A percentile compares a stretch with the other conserved stretches of the same genome.
Evolutionary conservation across 2,329 filamentous ascomycete genomes (phyloP).

Genomic region (Clathrospora elynae): DNA sequence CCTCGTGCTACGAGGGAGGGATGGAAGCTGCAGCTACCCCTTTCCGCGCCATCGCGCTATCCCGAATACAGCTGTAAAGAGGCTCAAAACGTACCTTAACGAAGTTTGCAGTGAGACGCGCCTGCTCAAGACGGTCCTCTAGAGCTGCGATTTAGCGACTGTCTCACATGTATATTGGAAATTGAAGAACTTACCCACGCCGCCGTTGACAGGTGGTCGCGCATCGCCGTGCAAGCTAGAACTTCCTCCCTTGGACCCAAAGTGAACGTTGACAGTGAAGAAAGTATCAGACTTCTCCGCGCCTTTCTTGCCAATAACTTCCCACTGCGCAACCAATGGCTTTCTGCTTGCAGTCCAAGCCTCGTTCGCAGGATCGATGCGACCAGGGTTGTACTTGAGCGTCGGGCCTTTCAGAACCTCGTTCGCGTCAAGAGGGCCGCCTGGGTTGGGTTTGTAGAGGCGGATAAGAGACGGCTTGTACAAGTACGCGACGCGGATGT

Average conservation of each 20-base stretch:
- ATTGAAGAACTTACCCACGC: conserved; percentile 47
- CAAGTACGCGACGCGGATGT: conserved; percentile 73
- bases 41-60: conserved; percentile 16
- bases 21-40: conserved; percentile 20
- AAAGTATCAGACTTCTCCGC: conserved; percentile 52
- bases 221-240: conserved; percentile 68
- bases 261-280: conserved; percentile 75
- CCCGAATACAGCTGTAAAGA: conserved; percentile 3
- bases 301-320: conserved; percentile 59
- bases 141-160: conserved; percentile 5
- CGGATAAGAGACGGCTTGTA: conserved; percentile 66
- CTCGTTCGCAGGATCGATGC: conserved; percentile 65
- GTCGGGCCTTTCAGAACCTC: conserved; percentile 62
- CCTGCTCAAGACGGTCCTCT: conserved; percentile 61
- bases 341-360: conserved; percentile 69
- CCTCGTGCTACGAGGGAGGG: conserved; percentile 14
- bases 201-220: conserved; percentile 69
- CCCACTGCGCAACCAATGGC: conserved; percentile 70
- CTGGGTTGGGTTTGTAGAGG: conserved; percentile 64
- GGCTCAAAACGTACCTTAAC: conserved; percentile 35
- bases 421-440: conserved; percentile 60
- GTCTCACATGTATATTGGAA: background rate
- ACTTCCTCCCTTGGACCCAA: conserved; percentile 68
- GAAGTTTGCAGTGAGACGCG: conserved; percentile 59
- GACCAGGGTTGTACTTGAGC: conserved; percentile 72